A percentile compares a stretch with the other conserved stretches of the same genome.
phyloP scores from a whole-genome alignment of 306 rosid genomes.

The Vigna angularis region DNA sequence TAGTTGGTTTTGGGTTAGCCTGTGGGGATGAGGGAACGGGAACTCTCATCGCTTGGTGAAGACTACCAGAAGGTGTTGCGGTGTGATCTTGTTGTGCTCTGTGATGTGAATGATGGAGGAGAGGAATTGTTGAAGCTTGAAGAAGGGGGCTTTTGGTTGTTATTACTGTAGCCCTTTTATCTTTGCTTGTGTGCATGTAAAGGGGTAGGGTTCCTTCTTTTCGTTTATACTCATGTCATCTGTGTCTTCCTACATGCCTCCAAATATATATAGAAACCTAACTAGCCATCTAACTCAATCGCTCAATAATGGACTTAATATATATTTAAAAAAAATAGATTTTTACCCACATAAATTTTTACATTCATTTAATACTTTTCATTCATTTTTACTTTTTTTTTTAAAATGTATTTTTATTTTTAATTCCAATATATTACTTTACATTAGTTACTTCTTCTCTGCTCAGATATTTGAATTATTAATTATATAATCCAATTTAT shows the following conservation, averaged over 20 bases:
- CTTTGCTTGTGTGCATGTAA: constrained; percentile 67
- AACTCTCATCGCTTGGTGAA: constrained; percentile 70
- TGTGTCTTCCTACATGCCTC: neutral
- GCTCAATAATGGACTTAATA: neutral
- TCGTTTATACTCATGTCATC: constrained; percentile 1
- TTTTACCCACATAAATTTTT: too few species aligned
- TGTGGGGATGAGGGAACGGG: constrained; percentile 60
- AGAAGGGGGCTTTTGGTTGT: constrained; percentile 60
- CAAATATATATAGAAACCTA: constrained; percentile 43
- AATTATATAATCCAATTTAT: too few species aligned
- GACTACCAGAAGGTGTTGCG: constrained; percentile 8
- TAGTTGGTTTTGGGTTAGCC: constrained; percentile 46
- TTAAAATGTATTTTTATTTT: too few species aligned
- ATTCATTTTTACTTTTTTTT: too few species aligned
- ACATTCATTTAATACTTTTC: too few species aligned
- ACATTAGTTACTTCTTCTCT: too few species aligned
- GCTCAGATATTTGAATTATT: too few species aligned
- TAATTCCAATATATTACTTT: too few species aligned
- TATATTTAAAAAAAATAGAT: too few species aligned
- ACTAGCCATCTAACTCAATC: constrained; percentile 11
- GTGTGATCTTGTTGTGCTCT: neutral
- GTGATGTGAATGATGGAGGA: neutral
- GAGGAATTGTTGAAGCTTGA: neutral
- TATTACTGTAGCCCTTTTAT: constrained; percentile 66
- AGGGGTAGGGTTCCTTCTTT: constrained; percentile 26